phyloP scores from a whole-genome alignment of 805 yeast species.

The Yarrowia deformans region DNA sequence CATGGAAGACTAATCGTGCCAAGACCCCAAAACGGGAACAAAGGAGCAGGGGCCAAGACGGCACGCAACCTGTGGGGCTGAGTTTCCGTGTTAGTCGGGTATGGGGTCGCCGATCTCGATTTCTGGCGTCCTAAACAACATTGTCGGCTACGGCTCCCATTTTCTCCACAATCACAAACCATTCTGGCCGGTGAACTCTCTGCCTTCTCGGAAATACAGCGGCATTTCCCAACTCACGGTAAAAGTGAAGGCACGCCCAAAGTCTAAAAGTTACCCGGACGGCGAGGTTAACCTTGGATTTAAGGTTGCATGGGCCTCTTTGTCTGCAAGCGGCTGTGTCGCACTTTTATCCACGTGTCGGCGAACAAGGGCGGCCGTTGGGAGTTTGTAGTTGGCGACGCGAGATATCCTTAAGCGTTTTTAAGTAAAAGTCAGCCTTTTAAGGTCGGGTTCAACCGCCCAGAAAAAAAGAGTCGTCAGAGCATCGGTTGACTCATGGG shows the following conservation, averaged over 20 bases:
- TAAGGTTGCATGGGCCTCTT: constrained; percentile 4
- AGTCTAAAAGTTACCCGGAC: constrained; percentile 36
- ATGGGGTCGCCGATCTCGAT: no score
- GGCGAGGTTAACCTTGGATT: constrained; percentile 10
- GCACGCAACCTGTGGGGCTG: constrained; percentile 38
- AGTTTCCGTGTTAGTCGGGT: neutral
- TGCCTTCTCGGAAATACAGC: constrained; percentile 26
- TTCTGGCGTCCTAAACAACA: neutral
- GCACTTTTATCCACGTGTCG: constrained; percentile 33
- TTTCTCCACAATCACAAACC: neutral
- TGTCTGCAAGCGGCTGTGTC: constrained; percentile 38
- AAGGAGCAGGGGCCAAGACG: constrained; percentile 39
- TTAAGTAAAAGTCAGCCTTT: no score
- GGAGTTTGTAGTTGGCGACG: neutral
- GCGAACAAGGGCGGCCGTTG: constrained; percentile 11
- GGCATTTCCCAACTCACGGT: constrained; percentile 27
- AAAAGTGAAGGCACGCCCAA: constrained; percentile 23
- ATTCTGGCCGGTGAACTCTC: constrained; percentile 13
- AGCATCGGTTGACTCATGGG: no score
- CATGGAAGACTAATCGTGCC: constrained; percentile 27
- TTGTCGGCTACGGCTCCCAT: neutral
- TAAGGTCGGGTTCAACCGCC: no score
- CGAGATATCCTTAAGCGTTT: neutral
- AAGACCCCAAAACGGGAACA: constrained; percentile 39
- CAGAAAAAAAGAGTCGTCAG: no score